Conservation (phyloP, 441 rosid genomes). For the Corymbia citriodora region DNA sequence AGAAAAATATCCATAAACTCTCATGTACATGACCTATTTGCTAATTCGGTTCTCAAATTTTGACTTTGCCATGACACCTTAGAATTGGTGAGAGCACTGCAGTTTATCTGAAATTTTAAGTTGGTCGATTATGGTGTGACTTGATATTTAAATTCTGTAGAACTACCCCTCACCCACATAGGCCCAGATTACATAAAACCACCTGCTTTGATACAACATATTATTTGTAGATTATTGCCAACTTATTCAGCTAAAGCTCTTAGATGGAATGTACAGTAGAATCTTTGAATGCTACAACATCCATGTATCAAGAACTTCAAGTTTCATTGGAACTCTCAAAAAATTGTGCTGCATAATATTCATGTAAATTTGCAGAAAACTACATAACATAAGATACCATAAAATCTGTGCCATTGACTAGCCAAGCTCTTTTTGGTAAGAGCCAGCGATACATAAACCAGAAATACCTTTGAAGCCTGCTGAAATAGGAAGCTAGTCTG, state of each 20-base stretch:
- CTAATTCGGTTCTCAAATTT: background rate
- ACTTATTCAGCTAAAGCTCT: background rate
- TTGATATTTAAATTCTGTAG: background rate
- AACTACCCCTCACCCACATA: background rate
- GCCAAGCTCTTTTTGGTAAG: background rate
- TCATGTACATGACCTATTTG: background rate
- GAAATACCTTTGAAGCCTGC: conserved; percentile 93
- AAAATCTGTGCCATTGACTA: background rate
- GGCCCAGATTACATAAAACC: background rate
- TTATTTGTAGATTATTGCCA: background rate
- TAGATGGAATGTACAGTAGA: background rate
- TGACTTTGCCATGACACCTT: background rate
- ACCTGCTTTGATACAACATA: background rate
- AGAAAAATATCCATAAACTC: background rate
- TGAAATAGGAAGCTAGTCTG: conserved; percentile 97
- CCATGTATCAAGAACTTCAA: background rate
- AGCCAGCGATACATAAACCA: conserved; percentile 1
- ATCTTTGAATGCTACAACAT: background rate
- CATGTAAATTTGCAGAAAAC: background rate
- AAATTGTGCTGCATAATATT: background rate
- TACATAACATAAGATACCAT: background rate
- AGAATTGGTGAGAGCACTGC: background rate
- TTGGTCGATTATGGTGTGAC: background rate
- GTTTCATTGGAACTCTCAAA: background rate
- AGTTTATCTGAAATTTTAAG: background rate